phyloP scores from a whole-genome alignment of 2,329 filamentous ascomycete species.

The Cytospora chrysosperma region DNA sequence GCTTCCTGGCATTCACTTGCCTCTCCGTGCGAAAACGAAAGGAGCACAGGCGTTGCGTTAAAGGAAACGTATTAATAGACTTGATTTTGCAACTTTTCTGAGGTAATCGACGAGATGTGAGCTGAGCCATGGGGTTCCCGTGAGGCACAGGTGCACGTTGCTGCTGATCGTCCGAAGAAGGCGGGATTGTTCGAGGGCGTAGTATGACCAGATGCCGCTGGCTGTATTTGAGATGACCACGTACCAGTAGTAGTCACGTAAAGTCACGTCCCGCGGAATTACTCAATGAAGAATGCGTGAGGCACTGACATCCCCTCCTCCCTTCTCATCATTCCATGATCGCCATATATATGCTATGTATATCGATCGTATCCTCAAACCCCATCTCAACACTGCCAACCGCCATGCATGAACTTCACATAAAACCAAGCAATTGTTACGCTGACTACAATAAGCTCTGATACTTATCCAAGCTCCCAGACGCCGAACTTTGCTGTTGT shows the following conservation, averaged over 20 bases:
- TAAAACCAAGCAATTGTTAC: background rate
- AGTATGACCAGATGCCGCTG: background rate
- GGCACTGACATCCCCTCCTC: background rate
- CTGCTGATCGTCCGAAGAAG: too few relatives aligned
- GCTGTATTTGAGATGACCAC: background rate
- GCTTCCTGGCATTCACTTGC: background rate
- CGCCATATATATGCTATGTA: background rate
- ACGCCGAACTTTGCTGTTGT: slow-evolving; percentile 35
- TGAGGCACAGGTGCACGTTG: background rate
- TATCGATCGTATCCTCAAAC: background rate
- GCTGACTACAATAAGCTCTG: slow-evolving; percentile 58
- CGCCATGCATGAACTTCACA: background rate
- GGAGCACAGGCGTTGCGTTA: background rate
- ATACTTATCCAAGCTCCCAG: slow-evolving; percentile 64
- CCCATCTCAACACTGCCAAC: background rate
- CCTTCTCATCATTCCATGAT: background rate
- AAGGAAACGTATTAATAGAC: background rate
- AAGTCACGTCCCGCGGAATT: background rate
- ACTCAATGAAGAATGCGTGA: background rate
- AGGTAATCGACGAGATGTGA: background rate
- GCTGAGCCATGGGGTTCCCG: background rate
- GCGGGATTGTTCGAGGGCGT: background rate
- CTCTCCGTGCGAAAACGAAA: background rate
- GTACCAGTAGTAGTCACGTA: background rate
- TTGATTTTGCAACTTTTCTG: background rate